Evolutionary conservation across 23 red algal genomes (phyloP).

Genomic region (Pyropia haitanensis): DNA sequence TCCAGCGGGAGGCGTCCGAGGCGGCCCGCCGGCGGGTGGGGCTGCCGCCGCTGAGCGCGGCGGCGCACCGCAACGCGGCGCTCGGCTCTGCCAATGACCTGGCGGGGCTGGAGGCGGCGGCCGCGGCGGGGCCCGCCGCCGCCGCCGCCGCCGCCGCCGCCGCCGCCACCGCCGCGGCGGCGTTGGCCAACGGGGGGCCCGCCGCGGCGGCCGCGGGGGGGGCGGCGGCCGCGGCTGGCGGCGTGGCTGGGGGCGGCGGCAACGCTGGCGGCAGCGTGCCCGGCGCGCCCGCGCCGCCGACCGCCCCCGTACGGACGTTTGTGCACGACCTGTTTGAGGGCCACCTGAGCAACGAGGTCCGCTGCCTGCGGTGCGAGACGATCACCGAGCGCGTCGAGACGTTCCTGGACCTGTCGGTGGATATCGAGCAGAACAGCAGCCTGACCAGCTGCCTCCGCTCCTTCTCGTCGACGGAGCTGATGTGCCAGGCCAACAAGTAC

Average conservation of each 20-base stretch:
- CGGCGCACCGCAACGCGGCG: too few species aligned
- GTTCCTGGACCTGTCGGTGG: conserved; percentile 87
- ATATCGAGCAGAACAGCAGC: conserved; percentile 89
- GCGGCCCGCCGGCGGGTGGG: conserved; percentile 4
- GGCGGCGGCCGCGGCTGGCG: too few species aligned
- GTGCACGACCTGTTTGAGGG: conserved; percentile 94
- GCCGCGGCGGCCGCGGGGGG: background rate
- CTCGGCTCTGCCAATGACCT: background rate
- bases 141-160: too few species aligned
- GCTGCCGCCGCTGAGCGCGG: background rate
- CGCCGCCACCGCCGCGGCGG: background rate
- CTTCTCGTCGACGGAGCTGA: conserved; percentile 86
- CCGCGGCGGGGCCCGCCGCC: too few species aligned
- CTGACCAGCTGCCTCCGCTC: conserved; percentile 76
- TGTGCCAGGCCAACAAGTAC: conserved; percentile 92
- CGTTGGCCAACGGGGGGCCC: background rate
- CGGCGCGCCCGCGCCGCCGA: too few species aligned
- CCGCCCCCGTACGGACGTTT: conserved; percentile 28
- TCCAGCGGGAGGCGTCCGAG: conserved; percentile 25
- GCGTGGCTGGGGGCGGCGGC: too few species aligned
- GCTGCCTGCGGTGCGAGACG: conserved; percentile 96
- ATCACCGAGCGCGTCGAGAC: conserved; percentile 71
- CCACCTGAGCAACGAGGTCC: conserved; percentile 70
- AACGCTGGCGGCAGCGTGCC: too few species aligned
- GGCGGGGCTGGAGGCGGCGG: background rate